These are phyloP conservation scores for Cercospora nicotianae DNA, from an alignment of 2,329 filamentous ascomycete genomes.

Conservation along the genomic window DNA sequence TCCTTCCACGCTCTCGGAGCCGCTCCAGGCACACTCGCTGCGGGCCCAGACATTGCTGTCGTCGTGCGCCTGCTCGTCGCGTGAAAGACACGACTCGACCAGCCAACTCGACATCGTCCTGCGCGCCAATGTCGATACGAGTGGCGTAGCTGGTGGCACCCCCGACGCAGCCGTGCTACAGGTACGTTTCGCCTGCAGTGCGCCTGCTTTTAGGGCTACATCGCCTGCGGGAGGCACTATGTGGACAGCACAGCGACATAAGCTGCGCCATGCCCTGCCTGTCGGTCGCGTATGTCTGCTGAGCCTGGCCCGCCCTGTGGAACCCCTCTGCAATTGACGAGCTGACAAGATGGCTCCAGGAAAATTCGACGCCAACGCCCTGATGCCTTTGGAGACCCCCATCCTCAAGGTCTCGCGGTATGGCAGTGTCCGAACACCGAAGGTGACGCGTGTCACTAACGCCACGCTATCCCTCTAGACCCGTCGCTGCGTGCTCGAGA, in stretches of 20 bases:
- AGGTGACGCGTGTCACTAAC: conserved; percentile 13
- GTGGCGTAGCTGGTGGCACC: conserved; percentile 18
- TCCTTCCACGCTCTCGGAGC: background rate
- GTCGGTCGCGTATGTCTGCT: background rate
- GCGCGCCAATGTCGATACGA: conserved; percentile 12
- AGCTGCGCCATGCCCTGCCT: conserved; percentile 8
- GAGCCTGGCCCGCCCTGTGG: background rate
- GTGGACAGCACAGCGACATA: conserved; percentile 11
- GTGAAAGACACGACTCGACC: background rate
- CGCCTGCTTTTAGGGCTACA: conserved; percentile 5
- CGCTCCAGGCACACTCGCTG: background rate
- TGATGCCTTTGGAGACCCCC: conserved; percentile 56
- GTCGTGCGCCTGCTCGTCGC: background rate
- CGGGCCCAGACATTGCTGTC: background rate
- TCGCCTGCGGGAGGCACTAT: conserved; percentile 4
- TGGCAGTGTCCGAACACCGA: conserved; percentile 48
- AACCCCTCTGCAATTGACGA: background rate
- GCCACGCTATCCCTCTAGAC: conserved; percentile 14
- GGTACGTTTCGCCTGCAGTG: conserved; percentile 18
- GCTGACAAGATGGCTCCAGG: conserved; percentile 30
- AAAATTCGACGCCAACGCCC: conserved; percentile 29
- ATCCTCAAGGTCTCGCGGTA: conserved; percentile 73
- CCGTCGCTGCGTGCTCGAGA: conserved; percentile 64
- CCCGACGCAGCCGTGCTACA: conserved; percentile 17
- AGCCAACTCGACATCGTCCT: background rate